phyloP scores from a whole-genome alignment of 306 rosid species.

The Quercus aquifolioides region DNA sequence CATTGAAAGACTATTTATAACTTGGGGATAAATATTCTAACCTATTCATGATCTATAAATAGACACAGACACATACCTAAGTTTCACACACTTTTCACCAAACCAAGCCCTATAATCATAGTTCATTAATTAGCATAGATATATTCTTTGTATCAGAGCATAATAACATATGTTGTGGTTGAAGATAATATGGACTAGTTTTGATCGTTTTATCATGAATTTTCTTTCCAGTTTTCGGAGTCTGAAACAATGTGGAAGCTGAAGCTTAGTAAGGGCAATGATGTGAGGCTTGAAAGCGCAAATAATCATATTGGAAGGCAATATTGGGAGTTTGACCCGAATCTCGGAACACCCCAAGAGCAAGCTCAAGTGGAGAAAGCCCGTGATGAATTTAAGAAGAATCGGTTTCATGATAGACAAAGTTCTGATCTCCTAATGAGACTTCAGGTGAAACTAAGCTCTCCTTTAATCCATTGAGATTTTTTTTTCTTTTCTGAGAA shows the following conservation, averaged over 20 bases:
- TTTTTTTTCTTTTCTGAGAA: too few species aligned
- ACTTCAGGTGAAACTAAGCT: conserved; percentile 40
- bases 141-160: too few species aligned
- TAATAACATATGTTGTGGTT: too few species aligned
- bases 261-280: conserved; percentile 43
- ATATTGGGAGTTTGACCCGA: conserved; percentile 63
- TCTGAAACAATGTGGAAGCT: conserved; percentile 57
- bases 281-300: conserved; percentile 35
- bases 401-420: conserved; percentile 53
- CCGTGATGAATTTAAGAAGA: conserved; percentile 26
- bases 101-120: too few species aligned
- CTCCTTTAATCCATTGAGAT: too few species aligned
- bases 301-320: conserved; percentile 65
- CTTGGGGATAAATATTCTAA: too few species aligned
- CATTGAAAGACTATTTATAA: too few species aligned
- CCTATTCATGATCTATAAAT: too few species aligned
- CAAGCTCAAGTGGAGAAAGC: conserved; percentile 37
- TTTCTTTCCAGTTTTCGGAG: background rate
- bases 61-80: too few species aligned
- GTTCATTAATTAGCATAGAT: too few species aligned
- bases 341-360: conserved; percentile 35
- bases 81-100: too few species aligned
- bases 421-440: conserved; percentile 73
- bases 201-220: background rate
- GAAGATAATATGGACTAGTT: too few species aligned